Evolutionary conservation across 2,329 filamentous ascomycete genomes (phyloP), one percentile per base, ranked within the genome.

Genomic region (Grosmannia clavigera): DNA sequence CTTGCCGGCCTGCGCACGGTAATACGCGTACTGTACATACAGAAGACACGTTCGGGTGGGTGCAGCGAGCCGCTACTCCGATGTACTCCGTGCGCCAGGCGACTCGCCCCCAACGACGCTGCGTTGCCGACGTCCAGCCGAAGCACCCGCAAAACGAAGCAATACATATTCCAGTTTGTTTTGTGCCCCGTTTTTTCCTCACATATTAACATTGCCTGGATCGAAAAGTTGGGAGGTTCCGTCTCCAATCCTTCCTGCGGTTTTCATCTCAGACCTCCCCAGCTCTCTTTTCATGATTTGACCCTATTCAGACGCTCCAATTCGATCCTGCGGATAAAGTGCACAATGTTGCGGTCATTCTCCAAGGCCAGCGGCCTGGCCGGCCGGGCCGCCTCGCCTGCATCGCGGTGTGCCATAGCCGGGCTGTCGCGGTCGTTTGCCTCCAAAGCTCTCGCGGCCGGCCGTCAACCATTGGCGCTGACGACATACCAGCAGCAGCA

Each of bases 401-500:
- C n/a, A 5, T 61, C 60, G 19, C n/a, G 58, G 22, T 58, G 59
- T 27, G 61, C 55, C 52, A 31, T 58, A 25, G 40, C 59, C 43
- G 48, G 55, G 46, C 33, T 58, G 46, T 56, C 61, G 11, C 59
- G 60, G 27, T 38, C 60, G 29, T 31, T 60, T 53, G 43, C 58
- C 12, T 57, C 58, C 27, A 61, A 46, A 33, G 60, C 58, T 5
- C 70, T 79, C 67, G 67, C 74, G 54, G 70, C 77, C 62, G 67
- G 72, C 65, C 78, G 80, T 61, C 76, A 79, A 58, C 75, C 80
- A 58, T 69, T 80, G 68, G 76, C 78, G 66, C 64, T 81, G 62
- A 71, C 76, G 63, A 70, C 74, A 61, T 27, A 35, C 10, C 79
- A 80, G 68, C 79, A 76, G 67, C 73, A 76, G 68, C 79, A 35